Percentiles rank a stretch among this genome's conserved stretches.
Conservation (phyloP, 306 rosid species). For the Inga oerstediana region DNA sequence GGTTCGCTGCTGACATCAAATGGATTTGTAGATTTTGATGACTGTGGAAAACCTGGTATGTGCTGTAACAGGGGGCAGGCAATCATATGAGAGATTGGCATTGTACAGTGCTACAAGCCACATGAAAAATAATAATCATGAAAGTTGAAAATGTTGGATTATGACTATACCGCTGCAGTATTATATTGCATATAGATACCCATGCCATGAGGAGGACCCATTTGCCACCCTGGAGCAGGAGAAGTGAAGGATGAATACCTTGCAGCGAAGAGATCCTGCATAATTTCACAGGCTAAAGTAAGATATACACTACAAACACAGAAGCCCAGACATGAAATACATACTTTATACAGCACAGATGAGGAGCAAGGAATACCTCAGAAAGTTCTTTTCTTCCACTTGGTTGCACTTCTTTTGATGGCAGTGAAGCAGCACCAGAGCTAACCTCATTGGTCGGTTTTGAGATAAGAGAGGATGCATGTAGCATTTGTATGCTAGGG, state of each 20-base stretch:
- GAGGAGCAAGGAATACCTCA: conserved; percentile 50
- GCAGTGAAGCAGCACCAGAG: conserved; percentile 47
- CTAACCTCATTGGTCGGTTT: conserved; percentile 42
- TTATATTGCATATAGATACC: conserved; percentile 65
- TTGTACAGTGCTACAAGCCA: conserved; percentile 30
- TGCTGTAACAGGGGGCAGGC: conserved; percentile 60
- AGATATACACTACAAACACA: conserved; percentile 36
- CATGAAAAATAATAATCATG: conserved; percentile 24
- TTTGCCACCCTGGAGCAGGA: conserved; percentile 76
- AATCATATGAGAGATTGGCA: conserved; percentile 35
- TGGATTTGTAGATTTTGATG: conserved; percentile 73
- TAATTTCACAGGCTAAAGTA: conserved; percentile 31
- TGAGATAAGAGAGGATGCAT: conserved; percentile 46
- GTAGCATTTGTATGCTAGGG: conserved; percentile 50
- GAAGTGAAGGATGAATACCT: conserved; percentile 62
- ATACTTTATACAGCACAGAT: conserved; percentile 20
- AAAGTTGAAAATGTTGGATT: conserved; percentile 31
- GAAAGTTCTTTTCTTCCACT: conserved; percentile 78
- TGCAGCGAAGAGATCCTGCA: conserved; percentile 76
- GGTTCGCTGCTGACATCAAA: conserved; percentile 67
- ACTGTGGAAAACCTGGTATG: conserved; percentile 54
- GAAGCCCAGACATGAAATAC: background rate
- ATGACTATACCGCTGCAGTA: conserved; percentile 58
- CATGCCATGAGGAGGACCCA: conserved; percentile 71
- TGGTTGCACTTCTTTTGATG: conserved; percentile 56